A percentile compares a stretch with the other conserved stretches of the same genome.
These are phyloP conservation scores for Zoysia pacifica DNA, from an alignment of 176 grass and related monocot species.

Conservation along the genomic window DNA sequence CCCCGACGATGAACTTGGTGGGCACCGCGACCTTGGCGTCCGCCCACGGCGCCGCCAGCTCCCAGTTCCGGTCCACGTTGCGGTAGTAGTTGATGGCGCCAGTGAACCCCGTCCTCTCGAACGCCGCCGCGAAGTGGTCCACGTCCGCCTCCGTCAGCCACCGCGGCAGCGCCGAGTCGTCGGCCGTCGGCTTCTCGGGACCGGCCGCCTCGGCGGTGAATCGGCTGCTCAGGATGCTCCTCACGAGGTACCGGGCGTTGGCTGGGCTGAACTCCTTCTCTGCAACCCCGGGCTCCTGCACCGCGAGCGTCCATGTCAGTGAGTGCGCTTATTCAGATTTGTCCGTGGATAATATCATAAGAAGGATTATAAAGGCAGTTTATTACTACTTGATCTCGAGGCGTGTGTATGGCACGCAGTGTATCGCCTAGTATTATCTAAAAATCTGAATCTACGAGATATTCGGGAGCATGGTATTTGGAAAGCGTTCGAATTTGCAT, in stretches of 20 bases:
- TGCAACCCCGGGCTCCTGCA: slow-evolving; percentile 50
- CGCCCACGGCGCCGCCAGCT: slow-evolving; percentile 50
- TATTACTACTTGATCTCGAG: neutral
- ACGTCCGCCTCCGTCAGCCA: slow-evolving; percentile 51
- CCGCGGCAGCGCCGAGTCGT: neutral
- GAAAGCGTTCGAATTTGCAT: neutral
- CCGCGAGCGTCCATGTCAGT: neutral
- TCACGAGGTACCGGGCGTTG: slow-evolving; percentile 27
- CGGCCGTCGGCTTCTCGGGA: neutral
- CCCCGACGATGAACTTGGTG: slow-evolving; percentile 53
- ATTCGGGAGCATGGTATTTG: neutral
- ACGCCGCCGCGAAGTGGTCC: slow-evolving; percentile 39
- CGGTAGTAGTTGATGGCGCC: slow-evolving; percentile 57
- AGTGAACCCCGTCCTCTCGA: slow-evolving; percentile 57
- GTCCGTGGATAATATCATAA: too few species aligned
- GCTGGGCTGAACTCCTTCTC: slow-evolving; percentile 35
- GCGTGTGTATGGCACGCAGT: neutral
- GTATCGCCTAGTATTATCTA: neutral
- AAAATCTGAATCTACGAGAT: neutral
- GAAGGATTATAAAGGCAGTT: neutral
- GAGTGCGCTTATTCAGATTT: too few species aligned
- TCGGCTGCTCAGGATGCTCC: slow-evolving; percentile 25
- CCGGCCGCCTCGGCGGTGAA: neutral
- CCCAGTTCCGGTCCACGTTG: slow-evolving; percentile 66
- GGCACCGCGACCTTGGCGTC: slow-evolving; percentile 49